phyloP scores from a whole-genome alignment of 1,139 yeast genomes.

The Magnusiomyces clavatus region DNA sequence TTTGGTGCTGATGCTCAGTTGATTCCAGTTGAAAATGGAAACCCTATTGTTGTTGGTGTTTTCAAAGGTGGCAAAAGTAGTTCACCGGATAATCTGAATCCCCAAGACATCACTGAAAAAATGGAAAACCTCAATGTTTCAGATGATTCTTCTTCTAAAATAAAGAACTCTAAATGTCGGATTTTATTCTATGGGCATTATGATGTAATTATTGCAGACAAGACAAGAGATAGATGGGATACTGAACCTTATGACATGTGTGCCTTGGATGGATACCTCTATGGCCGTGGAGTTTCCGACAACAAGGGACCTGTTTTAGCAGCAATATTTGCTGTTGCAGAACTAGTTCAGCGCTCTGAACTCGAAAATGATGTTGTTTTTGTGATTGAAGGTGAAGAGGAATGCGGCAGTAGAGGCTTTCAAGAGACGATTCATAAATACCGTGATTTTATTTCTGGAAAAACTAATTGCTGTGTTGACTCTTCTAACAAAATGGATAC shows the following conservation, averaged over 20 bases:
- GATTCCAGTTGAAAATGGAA: constrained; percentile 64
- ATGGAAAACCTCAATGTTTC: too few species aligned
- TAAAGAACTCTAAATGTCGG: constrained; percentile 15
- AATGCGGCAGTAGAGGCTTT: constrained; percentile 84
- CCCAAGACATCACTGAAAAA: constrained; percentile 9
- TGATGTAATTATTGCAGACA: constrained; percentile 75
- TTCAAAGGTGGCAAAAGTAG: constrained; percentile 34
- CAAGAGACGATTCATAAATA: constrained; percentile 45
- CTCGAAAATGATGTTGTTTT: constrained; percentile 72
- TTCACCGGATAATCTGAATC: not conserved
- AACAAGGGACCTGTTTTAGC: constrained; percentile 94
- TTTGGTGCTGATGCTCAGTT: constrained; percentile 72
- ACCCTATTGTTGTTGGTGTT: constrained; percentile 82
- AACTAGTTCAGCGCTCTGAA: constrained; percentile 44
- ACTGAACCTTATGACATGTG: constrained; percentile 72
- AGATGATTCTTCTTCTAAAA: not conserved
- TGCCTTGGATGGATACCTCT: constrained; percentile 75
- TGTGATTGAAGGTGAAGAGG: constrained; percentile 92
- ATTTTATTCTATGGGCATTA: constrained; percentile 92
- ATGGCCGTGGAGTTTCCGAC: constrained; percentile 91
- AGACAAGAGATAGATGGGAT: constrained; percentile 50
- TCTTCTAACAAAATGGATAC: too few species aligned
- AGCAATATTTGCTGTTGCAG: constrained; percentile 81
- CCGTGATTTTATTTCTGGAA: too few species aligned
- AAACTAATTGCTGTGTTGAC: too few species aligned